Base-by-base conservation (phyloP, 805 yeast species). In the Priceomyces castillae region DNA sequence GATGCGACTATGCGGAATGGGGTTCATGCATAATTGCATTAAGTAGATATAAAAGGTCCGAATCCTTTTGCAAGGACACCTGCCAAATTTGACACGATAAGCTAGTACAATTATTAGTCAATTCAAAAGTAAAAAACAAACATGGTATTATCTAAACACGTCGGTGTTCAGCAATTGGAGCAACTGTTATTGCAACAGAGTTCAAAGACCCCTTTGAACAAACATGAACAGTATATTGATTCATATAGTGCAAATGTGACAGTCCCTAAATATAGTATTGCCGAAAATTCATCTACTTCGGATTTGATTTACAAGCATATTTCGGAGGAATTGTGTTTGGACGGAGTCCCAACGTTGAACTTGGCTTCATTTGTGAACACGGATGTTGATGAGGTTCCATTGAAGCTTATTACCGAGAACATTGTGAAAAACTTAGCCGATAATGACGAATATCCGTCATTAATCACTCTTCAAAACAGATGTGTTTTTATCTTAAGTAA, bases 351-450 rank as follows among this genome's bases (percentile, higher is more conserved):
- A 18, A 79, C 81, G 16, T 72, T 90, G 61, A 90, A 90, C 61
- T 65, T 90, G 61, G 97, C 97, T 2, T 83, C 92, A 23, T 90
- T 90, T 60, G 97, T 90, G 50, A 87, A 86, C 66, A 90, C 96
- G 6, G 76, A 71, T 50, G 58, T 83, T 17, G 80, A 80, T 42
- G 64, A 65, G 15, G 46, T 34, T 31, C 65, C 65, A 25, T 43
- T 53, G 45, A 69, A 71, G 49, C 73, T 90, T 51, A 76, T 83
- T 43, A 37, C 61, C 19, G 90, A 86, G 61, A 90, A 90, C 62
- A 54, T 89, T 46, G 82, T 86, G 52, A 90, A 90, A 73, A 90
- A 90, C 64, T 71, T 90, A 56, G 96, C 97, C 7, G 97, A 90
- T 64, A 84, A 84, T 54, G 97, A 90, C 61, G 97, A 90, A 71